phyloP scores from a whole-genome alignment of 176 grass and related monocot genomes.

The Alloteropsis semialata region DNA sequence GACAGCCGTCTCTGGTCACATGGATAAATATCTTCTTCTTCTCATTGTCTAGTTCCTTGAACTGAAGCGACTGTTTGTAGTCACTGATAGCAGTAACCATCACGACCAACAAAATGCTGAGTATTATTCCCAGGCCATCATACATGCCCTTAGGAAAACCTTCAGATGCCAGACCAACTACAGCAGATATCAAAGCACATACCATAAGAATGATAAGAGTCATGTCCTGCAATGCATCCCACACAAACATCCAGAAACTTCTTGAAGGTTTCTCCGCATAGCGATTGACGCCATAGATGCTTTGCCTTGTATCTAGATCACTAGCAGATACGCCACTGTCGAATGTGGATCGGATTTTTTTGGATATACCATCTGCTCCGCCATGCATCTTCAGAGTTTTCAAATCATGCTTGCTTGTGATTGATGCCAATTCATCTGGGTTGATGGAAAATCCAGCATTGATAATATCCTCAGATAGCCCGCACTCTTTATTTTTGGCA shows the following conservation, averaged over 20 bases:
- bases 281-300: slow-evolving; percentile 65
- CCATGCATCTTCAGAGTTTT: slow-evolving; percentile 74
- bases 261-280: slow-evolving; percentile 79
- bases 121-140: slow-evolving; percentile 88
- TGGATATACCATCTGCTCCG: slow-evolving; percentile 58
- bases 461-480: slow-evolving; percentile 60
- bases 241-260: slow-evolving; percentile 90
- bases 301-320: slow-evolving; percentile 63
- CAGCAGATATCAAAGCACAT: slow-evolving; percentile 79
- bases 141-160: slow-evolving; percentile 95
- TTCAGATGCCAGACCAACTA: slow-evolving; percentile 78
- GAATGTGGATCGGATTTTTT: slow-evolving; percentile 47
- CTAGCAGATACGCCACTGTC: slow-evolving; percentile 43
- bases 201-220: slow-evolving; percentile 89
- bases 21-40: slow-evolving; percentile 96
- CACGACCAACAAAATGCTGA: slow-evolving; percentile 90
- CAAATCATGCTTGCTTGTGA: slow-evolving; percentile 63
- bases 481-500: slow-evolving; percentile 47
- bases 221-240: slow-evolving; percentile 87
- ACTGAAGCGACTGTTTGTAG: slow-evolving; percentile 91
- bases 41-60: slow-evolving; percentile 91
- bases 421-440: slow-evolving; percentile 79
- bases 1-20: slow-evolving; percentile 70
- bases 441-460: slow-evolving; percentile 71
- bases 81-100: slow-evolving; percentile 92